Evolutionary conservation across 1,284 basidiomycete genomes (phyloP).

Genomic region (Rhodotorula sp.): DNA sequence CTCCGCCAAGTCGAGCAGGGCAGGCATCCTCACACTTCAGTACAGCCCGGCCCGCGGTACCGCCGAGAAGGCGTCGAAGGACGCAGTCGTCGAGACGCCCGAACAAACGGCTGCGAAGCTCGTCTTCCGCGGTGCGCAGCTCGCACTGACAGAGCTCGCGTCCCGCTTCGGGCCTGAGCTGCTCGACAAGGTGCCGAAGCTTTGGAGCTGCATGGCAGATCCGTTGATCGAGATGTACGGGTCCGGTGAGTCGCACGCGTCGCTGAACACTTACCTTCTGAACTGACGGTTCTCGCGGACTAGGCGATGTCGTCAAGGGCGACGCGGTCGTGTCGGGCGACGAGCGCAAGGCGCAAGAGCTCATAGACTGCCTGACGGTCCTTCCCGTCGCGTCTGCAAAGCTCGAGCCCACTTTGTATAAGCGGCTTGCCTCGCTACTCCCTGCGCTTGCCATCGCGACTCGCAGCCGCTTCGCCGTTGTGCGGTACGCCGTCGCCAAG

Average conservation of each 20-base stretch:
- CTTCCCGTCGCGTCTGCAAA: conserved; percentile 76
- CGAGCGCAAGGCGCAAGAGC: conserved; percentile 68
- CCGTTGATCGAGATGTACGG: conserved; percentile 68
- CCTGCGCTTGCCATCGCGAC: conserved; percentile 72
- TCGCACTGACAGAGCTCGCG: conserved; percentile 79
- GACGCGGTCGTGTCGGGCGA: conserved; percentile 51
- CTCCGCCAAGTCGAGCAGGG: conserved; percentile 59
- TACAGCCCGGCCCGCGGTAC: conserved; percentile 46
- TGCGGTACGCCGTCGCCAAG: conserved; percentile 80
- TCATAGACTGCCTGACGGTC: conserved; percentile 90
- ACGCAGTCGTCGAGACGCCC: conserved; percentile 17
- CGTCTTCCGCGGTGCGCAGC: conserved; percentile 73
- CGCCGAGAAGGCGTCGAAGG: conserved; percentile 51
- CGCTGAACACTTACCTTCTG: not conserved
- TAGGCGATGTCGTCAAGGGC: conserved; percentile 45
- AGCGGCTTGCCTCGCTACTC: conserved; percentile 68
- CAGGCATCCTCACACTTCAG: conserved; percentile 66
- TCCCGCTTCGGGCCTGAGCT: conserved; percentile 70
- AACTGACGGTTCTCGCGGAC: not conserved
- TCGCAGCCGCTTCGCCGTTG: conserved; percentile 79
- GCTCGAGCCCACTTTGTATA: conserved; percentile 68
- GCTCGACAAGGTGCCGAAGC: conserved; percentile 75
- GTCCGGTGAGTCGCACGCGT: conserved; percentile 53
- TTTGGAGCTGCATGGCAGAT: conserved; percentile 90
- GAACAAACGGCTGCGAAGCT: conserved; percentile 57